Conservation (phyloP, 495 filamentous ascomycete species). For the Podospora pseudocomata region DNA sequence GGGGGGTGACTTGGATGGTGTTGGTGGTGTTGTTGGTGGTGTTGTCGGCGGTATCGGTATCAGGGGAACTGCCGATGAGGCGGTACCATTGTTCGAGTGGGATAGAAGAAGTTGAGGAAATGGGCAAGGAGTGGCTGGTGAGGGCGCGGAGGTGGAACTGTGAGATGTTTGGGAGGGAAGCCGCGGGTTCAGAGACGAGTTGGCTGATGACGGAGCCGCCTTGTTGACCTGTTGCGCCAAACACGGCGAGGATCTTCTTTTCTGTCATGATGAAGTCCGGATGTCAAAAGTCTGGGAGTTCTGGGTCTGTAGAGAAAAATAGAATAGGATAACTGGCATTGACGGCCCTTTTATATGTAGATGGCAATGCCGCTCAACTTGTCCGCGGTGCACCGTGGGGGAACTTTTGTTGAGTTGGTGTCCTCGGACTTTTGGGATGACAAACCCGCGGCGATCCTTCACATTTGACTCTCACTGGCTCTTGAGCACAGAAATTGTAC, state of each 20-base stretch:
- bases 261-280: not conserved
- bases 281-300: no score
- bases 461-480: no score
- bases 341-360: no score
- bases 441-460: not conserved
- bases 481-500: not conserved
- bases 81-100: not conserved
- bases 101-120: conserved; percentile 20
- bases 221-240: conserved; percentile 62
- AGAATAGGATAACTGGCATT: no score
- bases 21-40: not conserved
- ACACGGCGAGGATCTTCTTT: conserved; percentile 46
- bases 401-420: not conserved
- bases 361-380: not conserved
- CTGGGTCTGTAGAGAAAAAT: no score
- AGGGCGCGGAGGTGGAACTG: conserved; percentile 55
- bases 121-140: conserved; percentile 42
- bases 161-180: conserved; percentile 45
- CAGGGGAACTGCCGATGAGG: not conserved
- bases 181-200: conserved; percentile 47
- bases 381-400: not conserved
- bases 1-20: conserved; percentile 38
- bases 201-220: conserved; percentile 55
- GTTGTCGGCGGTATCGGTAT: not conserved
- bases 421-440: not conserved